A percentile compares a stretch with the other conserved stretches of the same genome.
Evolutionary conservation across 2,329 filamentous ascomycete species (phyloP).

Genomic region (Teratosphaeria destructans): DNA sequence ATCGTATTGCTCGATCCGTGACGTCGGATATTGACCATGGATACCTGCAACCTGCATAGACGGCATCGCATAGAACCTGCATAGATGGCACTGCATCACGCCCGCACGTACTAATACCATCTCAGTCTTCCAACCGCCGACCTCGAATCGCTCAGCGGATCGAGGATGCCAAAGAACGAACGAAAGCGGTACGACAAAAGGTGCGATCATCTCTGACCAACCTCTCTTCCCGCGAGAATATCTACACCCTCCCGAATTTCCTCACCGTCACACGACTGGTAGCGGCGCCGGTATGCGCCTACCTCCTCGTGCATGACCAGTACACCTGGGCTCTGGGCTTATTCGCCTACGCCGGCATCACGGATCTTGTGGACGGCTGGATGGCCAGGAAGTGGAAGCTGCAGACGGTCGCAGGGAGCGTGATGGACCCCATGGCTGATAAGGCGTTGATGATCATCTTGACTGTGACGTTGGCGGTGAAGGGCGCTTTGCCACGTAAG

Average conservation of each 20-base stretch:
- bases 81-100: not conserved
- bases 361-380: conserved; percentile 87
- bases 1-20: not conserved
- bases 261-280: conserved; percentile 78
- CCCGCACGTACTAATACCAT: not conserved
- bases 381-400: conserved; percentile 81
- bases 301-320: conserved; percentile 74
- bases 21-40: not conserved
- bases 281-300: conserved; percentile 76
- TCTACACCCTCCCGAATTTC: conserved; percentile 92
- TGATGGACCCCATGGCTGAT: conserved; percentile 95
- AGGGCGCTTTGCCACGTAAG: conserved; percentile 67
- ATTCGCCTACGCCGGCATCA: conserved; percentile 87
- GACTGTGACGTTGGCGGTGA: conserved; percentile 72
- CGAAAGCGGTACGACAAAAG: conserved; percentile 20
- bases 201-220: conserved; percentile 21
- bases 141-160: conserved; percentile 14
- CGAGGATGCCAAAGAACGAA: conserved; percentile 18
- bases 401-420: conserved; percentile 85
- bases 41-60: not conserved
- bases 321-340: conserved; percentile 69
- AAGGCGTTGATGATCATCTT: conserved; percentile 92
- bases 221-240: conserved; percentile 62
- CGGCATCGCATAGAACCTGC: not conserved
- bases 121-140: not conserved